Evolutionary conservation across 2,329 filamentous ascomycete genomes (phyloP), one percentile per base, ranked within the genome.

Genomic region (Leptographium galeiforme): DNA sequence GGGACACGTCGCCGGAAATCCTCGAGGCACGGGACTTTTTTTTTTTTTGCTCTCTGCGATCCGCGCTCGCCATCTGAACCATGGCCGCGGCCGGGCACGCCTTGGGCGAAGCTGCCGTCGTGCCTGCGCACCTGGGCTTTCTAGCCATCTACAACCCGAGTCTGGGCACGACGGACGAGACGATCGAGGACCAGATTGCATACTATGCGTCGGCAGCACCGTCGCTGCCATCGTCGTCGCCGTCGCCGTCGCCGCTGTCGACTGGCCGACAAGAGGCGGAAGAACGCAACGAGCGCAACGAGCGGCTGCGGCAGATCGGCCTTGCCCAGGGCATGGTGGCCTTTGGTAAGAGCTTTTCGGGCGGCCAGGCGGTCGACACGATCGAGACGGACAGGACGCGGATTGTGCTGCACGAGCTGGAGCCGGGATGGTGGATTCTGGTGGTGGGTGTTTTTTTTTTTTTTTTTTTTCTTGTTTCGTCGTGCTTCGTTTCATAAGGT

Each of bases 301-400:
- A 95, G 70, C 85, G 84, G 61, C 73, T 97, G 62, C 81, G 93
- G 59, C 90, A 96, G 73, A 89, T 98, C 65, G 93, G 93, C 40
- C 80, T 98, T 58, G 93, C 93, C 43, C 93, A 98, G 71, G 93
- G 90, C 65, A 95, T 97, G 85, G 85, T 95, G 55, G 87, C 84
- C 65, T 98, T 98, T 70, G 87, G 87, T 62, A 85, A 83, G 64
- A 90, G 83, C 62, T 98, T 98, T 68, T 86, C 90, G 2, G 77
- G 81, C 57, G 87, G 84, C 55, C 76, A 83, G 59, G 67, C 87
- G 2, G 79, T 96, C 41, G 88, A 95, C 62, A 82, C 82, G 11
- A 84, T 98, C 56, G 93, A 98, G 64, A 97, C 93, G 1, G 87
- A 95, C 62, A 93, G 87, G 71, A 82, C 85, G 50, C 80, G 90